Percentiles rank a stretch among this genome's conserved stretches.
phyloP scores from a whole-genome alignment of 768 basidiomycete species.

The Lenzites betulinus region DNA sequence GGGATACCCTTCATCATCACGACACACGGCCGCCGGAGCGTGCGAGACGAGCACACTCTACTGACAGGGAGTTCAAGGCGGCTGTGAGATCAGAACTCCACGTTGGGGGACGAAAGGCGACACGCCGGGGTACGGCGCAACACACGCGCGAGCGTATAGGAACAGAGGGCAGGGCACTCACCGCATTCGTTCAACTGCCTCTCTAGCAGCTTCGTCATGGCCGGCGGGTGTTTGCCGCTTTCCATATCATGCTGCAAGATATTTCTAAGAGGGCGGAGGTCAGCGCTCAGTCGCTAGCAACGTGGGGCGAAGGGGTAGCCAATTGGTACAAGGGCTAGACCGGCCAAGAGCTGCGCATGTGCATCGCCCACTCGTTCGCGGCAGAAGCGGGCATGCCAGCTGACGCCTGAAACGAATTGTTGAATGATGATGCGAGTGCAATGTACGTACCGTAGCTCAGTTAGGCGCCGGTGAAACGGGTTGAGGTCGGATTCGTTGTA shows the following conservation, averaged over 20 bases:
- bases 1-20: conserved; percentile 12
- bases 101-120: neutral
- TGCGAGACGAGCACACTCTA: neutral
- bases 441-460: conserved; percentile 61
- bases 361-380: conserved; percentile 5
- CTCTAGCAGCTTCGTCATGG: conserved; percentile 87
- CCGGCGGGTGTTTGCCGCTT: conserved; percentile 79
- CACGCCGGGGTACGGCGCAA: neutral
- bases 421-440: neutral
- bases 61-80: conserved; percentile 3
- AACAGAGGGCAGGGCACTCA: conserved; percentile 42
- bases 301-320: neutral
- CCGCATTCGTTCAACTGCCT: conserved; percentile 92
- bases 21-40: neutral
- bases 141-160: neutral
- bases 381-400: neutral
- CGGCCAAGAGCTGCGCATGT: neutral
- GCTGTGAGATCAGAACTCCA: conserved; percentile 17
- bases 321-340: conserved; percentile 6
- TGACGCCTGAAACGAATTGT: conserved; percentile 2
- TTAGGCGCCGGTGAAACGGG: conserved; percentile 82
- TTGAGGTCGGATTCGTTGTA: conserved; percentile 91
- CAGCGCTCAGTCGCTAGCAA: neutral
- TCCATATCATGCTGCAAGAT: conserved; percentile 86
- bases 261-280: conserved; percentile 27